Base-by-base conservation (phyloP, 371 early-diverging fungal genomes). In the Actinomortierella ambigua region DNA sequence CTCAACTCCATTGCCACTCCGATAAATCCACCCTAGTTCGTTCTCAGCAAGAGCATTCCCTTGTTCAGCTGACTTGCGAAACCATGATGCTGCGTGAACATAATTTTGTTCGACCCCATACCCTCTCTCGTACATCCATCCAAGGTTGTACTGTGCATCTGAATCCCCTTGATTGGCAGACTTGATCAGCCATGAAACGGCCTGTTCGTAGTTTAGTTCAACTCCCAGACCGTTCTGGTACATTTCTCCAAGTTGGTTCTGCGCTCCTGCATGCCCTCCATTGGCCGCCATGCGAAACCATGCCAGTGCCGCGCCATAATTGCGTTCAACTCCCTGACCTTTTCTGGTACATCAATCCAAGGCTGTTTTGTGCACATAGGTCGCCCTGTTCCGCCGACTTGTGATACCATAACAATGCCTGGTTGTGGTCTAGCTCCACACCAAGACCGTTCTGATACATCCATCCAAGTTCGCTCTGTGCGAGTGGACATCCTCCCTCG, bases 201-300 rank as follows among this genome's bases (percentile, higher is more conserved):
- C 91, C 59, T 75, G 71, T n/a, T 60, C 67, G 3, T 79, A 70
- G 57, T 85, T 64, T 57, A 73, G 63, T 27, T 65, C 67, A 2
- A 90, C 82, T 27, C 87, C 91, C 18, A 88, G 79, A 8, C 88
- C 88, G 55, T 88, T 82, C 54, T 86, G 85, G 68, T 86, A 92
- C 58, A 91, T 90, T 66, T 92, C 88, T 0, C 90, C 94, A 47
- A 93, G 81, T 49, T 93, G 92, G 79, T 91, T 92, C 75, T 91
- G 88, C 15, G 54, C 83, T 67, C 78, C 89, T 68, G 63, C 76
- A 69, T 29, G 70, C 50, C 23, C 82, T 69, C 48, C 93, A 87
- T 55, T 87, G 56, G 77, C 96, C 78, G 80, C 89, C 77, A 76
- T 87, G 91, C 52, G 83, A 82, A 88, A 93, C 85, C 85, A 92